Conservation (phyloP, 2,329 filamentous ascomycete genomes). For the Pseudogymnoascus sp. region DNA sequence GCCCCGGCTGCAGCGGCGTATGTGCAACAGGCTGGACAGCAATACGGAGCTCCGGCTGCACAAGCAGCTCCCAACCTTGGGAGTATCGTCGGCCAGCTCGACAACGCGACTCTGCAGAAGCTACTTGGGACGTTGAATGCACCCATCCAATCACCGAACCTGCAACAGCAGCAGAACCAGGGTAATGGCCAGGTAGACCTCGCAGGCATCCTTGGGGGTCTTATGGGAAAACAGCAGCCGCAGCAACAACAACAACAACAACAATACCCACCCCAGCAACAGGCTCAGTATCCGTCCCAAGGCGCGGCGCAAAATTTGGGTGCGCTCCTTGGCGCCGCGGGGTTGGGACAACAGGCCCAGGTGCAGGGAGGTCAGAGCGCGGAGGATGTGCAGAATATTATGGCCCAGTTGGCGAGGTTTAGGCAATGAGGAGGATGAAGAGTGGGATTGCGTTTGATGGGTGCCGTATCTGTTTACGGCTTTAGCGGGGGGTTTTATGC, state of each 20-base stretch:
- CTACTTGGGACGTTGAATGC: conserved; percentile 48
- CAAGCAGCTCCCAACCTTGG: conserved; percentile 45
- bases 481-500: neutral
- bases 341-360: conserved; percentile 15
- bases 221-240: conserved; percentile 17
- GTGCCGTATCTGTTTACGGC: neutral
- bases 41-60: conserved; percentile 28
- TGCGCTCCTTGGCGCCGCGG: conserved; percentile 20
- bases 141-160: conserved; percentile 17
- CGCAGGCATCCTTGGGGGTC: conserved; percentile 24
- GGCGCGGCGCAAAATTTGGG: conserved; percentile 21
- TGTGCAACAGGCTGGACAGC: conserved; percentile 27
- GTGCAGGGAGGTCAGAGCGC: conserved; percentile 29
- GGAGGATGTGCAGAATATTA: conserved; percentile 60
- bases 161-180: conserved; percentile 18
- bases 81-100: conserved; percentile 57
- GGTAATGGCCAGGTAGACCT: conserved; percentile 24
- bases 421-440: conserved; percentile 36
- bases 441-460: neutral
- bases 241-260: conserved; percentile 29
- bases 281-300: conserved; percentile 23
- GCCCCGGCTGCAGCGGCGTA: conserved; percentile 26
- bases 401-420: conserved; percentile 61
- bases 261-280: conserved; percentile 23
- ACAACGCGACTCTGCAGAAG: conserved; percentile 61